Evolutionary conservation across 2,329 filamentous ascomycete genomes (phyloP).

Genomic region (Talaromyces sp.): DNA sequence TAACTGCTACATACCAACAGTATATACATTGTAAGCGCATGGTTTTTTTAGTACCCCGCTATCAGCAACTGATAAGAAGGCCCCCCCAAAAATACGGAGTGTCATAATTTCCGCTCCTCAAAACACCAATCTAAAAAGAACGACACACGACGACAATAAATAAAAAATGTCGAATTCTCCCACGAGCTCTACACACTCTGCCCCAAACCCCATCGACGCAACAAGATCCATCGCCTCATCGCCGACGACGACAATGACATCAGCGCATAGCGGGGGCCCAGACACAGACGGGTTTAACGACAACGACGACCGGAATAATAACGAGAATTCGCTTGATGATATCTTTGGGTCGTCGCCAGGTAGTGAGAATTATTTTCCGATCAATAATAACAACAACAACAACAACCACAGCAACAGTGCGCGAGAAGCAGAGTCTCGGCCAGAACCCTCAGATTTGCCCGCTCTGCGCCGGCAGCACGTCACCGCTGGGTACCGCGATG

Average conservation of each 20-base stretch:
- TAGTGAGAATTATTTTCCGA: not conserved
- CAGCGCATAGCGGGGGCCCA: not conserved
- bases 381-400: not conserved
- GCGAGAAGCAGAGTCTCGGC: not conserved
- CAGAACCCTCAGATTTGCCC: slow-evolving; percentile 62
- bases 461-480: slow-evolving; percentile 71
- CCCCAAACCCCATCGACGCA: not conserved
- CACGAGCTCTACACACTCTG: slow-evolving; percentile 10
- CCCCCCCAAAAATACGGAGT: not conserved
- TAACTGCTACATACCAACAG: not conserved
- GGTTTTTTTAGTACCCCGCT: not conserved
- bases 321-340: slow-evolving; percentile 31
- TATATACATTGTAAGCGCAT: not conserved
- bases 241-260: not conserved
- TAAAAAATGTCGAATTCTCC: slow-evolving; percentile 9
- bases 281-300: not conserved
- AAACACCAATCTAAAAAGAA: no score
- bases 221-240: not conserved
- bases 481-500: slow-evolving; percentile 87
- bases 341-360: slow-evolving; percentile 39
- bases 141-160: not conserved
- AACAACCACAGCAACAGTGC: no score
- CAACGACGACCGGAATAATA: slow-evolving; percentile 12
- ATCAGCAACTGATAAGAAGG: not conserved
- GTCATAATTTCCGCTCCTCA: no score